Base-by-base conservation (phyloP, 331 rosid species). In the Telfairia occidentalis region DNA sequence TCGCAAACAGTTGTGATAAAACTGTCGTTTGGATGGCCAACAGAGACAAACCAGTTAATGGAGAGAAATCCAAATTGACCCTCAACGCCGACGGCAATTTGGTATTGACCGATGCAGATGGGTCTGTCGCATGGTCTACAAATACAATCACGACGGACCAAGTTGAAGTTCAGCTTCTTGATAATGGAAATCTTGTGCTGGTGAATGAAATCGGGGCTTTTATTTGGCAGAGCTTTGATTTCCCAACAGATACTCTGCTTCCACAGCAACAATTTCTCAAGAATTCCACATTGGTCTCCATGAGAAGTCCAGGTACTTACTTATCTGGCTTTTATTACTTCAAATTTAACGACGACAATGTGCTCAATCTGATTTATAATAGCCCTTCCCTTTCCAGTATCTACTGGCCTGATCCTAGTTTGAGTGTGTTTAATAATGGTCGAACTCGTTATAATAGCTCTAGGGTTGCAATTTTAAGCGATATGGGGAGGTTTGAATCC, bases 11-110 rank as follows among this genome's bases (percentile, higher is more conserved):
- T 2, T 7, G 55, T 9, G 66, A 81, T 55, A 78, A 11, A 3
- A 81, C 89, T 16, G 29, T 83, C 0, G 86, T 87, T 29, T 88
- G 93, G 93, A 88, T 74, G 81, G 93, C 90, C 0, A 88, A 86
- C 30, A 88, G 89, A 11, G 83, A 84, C 72, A 24, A 54, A 0
- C 88, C 89, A 0, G 90, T 88, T 7, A 87, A 85, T 38, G 88
- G 89, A 4, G 45, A 83, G 49, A 57, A 55, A 58, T 88, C 96
- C 13, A 84, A 49, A 74, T 81, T 90, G 46, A 34, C 75, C n/a
- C 87, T 88, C 32, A 78, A 37, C 9, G 15, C 63, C n/a, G 40
- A 46, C 3, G 85, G 96, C 0, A 82, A 86, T 4, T 82, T 90
- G 26, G 43, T 76, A 28, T 40, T 88, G 38, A 66, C 12, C 1